A percentile compares a stretch with the other conserved stretches of the same genome.
Evolutionary conservation across 1,284 basidiomycete species (phyloP).

Genomic region (Amylostereum areolatum): DNA sequence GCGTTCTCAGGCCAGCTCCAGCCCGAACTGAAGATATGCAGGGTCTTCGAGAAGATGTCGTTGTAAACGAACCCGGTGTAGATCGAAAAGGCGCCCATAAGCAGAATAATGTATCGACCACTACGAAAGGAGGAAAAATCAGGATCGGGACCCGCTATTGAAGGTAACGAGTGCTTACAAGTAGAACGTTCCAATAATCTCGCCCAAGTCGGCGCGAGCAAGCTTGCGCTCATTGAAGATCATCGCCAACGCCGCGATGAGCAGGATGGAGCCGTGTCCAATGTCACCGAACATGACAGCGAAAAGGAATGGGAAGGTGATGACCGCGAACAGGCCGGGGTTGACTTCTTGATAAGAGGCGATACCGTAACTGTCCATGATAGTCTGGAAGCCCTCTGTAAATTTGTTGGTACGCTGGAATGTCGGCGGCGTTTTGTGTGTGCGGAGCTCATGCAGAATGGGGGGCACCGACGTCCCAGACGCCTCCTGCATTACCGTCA

Average conservation of each 20-base stretch:
- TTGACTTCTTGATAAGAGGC: conserved; percentile 97
- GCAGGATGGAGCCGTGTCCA: conserved; percentile 86
- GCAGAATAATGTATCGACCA: conserved; percentile 95
- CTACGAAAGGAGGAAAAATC: conserved; percentile 30
- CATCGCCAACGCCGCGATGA: conserved; percentile 77
- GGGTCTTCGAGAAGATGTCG: conserved; percentile 95
- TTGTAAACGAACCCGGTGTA: conserved; percentile 99
- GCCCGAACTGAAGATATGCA: conserved; percentile 85
- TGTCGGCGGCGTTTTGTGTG: conserved; percentile 90
- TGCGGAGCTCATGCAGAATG: conserved; percentile 87
- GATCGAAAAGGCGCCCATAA: conserved; percentile 95
- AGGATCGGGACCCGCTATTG: conserved; percentile 61
- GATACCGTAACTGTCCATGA: conserved; percentile 97
- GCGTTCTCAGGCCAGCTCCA: conserved; percentile 72
- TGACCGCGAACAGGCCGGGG: conserved; percentile 90
- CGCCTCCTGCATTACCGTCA: conserved; percentile 57
- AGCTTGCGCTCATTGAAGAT: conserved; percentile 81
- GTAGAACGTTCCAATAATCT: conserved; percentile 92
- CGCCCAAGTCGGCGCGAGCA: conserved; percentile 72
- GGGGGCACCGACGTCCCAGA: conserved; percentile 91
- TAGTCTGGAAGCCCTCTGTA: conserved; percentile 95
- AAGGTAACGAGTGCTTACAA: conserved; percentile 86
- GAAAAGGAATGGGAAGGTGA: conserved; percentile 98
- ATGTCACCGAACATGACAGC: conserved; percentile 96
- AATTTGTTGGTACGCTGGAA: conserved; percentile 96